phyloP scores from a whole-genome alignment of 73 alveolate species.

The Stentor coeruleus region DNA sequence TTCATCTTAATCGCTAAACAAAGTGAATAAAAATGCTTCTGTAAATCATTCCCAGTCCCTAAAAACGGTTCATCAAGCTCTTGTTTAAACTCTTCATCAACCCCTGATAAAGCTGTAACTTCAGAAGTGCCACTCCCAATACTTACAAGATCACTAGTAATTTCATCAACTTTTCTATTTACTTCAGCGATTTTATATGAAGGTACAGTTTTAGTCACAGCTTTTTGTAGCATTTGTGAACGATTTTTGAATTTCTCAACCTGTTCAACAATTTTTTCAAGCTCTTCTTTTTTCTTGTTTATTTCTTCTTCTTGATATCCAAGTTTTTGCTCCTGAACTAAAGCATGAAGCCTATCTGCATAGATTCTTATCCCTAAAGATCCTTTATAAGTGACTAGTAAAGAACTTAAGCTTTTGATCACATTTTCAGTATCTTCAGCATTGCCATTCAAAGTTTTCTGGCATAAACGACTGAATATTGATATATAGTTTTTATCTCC shows the following conservation, averaged over 20 bases:
- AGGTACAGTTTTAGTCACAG: not conserved
- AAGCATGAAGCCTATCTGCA: not conserved
- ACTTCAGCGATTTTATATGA: not conserved
- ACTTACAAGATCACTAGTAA: not conserved
- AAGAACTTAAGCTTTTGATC: not conserved
- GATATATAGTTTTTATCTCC: too few relatives aligned
- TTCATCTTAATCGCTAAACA: conserved; percentile 7
- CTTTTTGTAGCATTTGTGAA: not conserved
- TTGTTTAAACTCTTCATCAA: not conserved
- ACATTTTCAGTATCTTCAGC: not conserved
- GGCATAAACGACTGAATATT: not conserved
- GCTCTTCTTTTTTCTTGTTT: not conserved
- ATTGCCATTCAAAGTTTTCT: not conserved
- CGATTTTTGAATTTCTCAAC: conserved; percentile 19
- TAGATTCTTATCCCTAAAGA: not conserved
- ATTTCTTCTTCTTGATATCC: not conserved
- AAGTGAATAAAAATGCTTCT: not conserved
- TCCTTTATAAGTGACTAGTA: not conserved
- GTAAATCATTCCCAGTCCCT: too few relatives aligned
- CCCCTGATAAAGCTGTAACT: not conserved
- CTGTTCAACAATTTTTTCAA: not conserved
- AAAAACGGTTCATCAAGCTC: not conserved
- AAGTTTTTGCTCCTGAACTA: not conserved
- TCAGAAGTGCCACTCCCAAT: not conserved
- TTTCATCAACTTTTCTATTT: not conserved